Evolutionary conservation across 108 stramenopile genomes (phyloP), one percentile per base, ranked within the genome.

Genomic region (Cyclotella sp.): DNA sequence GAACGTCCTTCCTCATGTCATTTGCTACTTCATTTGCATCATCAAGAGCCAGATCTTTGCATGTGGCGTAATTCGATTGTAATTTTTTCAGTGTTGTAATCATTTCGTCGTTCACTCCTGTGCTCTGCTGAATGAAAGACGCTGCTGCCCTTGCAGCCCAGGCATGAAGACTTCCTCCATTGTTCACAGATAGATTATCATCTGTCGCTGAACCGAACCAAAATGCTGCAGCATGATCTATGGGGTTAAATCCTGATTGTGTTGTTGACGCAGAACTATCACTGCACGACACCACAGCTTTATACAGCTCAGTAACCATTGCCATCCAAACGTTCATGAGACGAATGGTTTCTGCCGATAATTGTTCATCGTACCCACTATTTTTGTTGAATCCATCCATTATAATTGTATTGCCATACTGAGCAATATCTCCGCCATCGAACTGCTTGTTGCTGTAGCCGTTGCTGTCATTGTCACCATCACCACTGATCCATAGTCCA

Each of bases 171-270:
- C 85, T 79, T 42, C 78, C 84, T 4, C 91, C 93, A 45, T 86
- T 82, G 34, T 34, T 39, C 34, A 13, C 60, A 57, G 63, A 79
- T 39, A 54, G 57, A 15, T 81, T 83, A 27, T 84, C 70, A 12
- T 60, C 76, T 60, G 85, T 81, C 12, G 84, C 78, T 22, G 85
- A 44, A 45, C 94, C 94, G 19, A 93, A 85, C 90, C 90, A 95
- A 21, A 91, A 77, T 6, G 86, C 94, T 24, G 92, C 89, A 19
- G 91, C 94, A 19, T 78, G 75, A 68, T 95, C 94, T 49, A 95
- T 58, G 34, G 69, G 39, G 55, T 68, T 55, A 64, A 66, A 63
- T 54, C 58, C 57, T 11, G 63, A 45, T 29, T 65, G 63, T 28
- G 67, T 54, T 12, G 63, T 26, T 0, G 77, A 30, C 1, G 19